A percentile compares a stretch with the other conserved stretches of the same genome.
Conservation (phyloP, 148 eudicot genomes). For the Fagopyrum tataricum region DNA sequence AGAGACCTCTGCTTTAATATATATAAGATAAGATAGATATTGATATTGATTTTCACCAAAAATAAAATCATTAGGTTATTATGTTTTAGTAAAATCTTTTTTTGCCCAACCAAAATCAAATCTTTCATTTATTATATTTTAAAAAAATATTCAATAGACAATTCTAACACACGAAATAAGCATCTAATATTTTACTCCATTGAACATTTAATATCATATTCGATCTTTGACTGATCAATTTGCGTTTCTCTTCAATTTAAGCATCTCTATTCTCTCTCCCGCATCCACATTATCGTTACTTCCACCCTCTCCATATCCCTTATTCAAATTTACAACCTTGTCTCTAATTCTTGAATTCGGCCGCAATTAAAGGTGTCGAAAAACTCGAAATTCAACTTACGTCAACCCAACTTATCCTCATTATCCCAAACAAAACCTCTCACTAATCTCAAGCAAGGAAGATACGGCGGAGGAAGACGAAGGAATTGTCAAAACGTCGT, state of each 20-base stretch:
- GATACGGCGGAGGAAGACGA: neutral
- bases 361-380: conserved; percentile 73
- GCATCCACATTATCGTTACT: conserved; percentile 1
- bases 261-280: conserved; percentile 38
- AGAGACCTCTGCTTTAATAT: too few relatives aligned
- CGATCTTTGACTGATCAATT: too few relatives aligned
- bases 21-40: too few relatives aligned
- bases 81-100: too few relatives aligned
- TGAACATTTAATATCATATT: neutral
- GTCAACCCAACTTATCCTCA: conserved; percentile 63
- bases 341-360: conserved; percentile 48
- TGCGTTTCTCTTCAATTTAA: conserved; percentile 28
- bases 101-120: too few relatives aligned
- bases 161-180: too few relatives aligned
- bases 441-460: conserved; percentile 40
- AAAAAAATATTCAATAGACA: too few relatives aligned
- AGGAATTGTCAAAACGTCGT: conserved; percentile 18
- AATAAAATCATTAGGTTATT: too few relatives aligned
- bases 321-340: neutral
- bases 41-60: too few relatives aligned
- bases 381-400: conserved; percentile 42
- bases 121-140: too few relatives aligned
- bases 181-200: conserved; percentile 6
- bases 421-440: conserved; percentile 83
- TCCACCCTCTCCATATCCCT: conserved; percentile 8